Conservation (phyloP, 192 early-diverging fungal genomes). For the Umbelopsis sp. region DNA sequence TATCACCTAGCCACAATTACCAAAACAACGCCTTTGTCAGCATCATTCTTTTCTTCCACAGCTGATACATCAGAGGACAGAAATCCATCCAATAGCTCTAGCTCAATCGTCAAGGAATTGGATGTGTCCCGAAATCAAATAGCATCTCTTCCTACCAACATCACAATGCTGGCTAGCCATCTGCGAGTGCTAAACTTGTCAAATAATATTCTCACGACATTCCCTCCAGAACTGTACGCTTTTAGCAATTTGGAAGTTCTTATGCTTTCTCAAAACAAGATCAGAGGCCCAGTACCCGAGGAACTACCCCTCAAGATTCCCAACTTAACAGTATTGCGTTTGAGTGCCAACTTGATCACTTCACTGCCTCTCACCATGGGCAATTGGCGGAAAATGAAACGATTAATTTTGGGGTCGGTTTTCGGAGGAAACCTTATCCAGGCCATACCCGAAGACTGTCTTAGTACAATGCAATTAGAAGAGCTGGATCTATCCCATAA, state of each 20-base stretch:
- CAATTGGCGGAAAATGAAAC: constrained; percentile 44
- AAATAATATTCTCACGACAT: constrained; percentile 48
- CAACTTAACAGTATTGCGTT: constrained; percentile 40
- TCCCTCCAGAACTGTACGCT: constrained; percentile 50
- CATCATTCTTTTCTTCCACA: background rate
- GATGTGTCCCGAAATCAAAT: constrained; percentile 59
- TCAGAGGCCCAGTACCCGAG: constrained; percentile 43
- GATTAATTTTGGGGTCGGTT: constrained; percentile 52
- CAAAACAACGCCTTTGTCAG: constrained; percentile 9
- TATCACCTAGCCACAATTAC: constrained; percentile 21
- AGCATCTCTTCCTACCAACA: constrained; percentile 39
- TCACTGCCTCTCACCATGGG: constrained; percentile 37
- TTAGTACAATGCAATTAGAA: constrained; percentile 47
- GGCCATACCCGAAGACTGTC: constrained; percentile 39
- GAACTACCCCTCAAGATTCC: constrained; percentile 42
- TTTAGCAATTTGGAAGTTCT: constrained; percentile 47
- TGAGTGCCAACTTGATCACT: constrained; percentile 51
- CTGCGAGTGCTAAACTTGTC: constrained; percentile 48
- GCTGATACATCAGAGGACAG: too few species aligned
- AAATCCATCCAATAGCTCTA: constrained; percentile 29
- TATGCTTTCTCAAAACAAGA: constrained; percentile 52
- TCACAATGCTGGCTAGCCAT: constrained; percentile 35
- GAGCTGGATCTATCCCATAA: constrained; percentile 60
- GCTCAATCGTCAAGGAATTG: constrained; percentile 42
- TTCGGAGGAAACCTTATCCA: constrained; percentile 53